These are phyloP conservation scores for Helotiales sp. DNA, from an alignment of 2,329 filamentous ascomycete species.

Conservation along the genomic window DNA sequence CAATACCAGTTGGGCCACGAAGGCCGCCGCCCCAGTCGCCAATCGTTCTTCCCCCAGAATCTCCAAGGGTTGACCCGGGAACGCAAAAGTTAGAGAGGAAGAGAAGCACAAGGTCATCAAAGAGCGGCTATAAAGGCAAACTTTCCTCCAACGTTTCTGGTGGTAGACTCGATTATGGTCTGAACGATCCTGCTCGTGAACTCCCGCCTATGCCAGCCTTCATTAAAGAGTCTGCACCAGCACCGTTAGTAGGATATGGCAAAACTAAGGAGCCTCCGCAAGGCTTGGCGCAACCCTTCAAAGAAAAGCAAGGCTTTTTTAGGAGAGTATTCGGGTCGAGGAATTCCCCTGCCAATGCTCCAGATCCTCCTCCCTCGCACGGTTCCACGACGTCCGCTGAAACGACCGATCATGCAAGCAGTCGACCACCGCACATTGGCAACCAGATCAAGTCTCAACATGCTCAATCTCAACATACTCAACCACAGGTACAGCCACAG, in stretches of 20 bases:
- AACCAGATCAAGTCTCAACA: conserved; percentile 47
- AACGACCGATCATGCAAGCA: conserved; percentile 40
- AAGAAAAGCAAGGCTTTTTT: conserved; percentile 86
- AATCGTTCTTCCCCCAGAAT: conserved; percentile 31
- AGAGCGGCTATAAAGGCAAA: conserved; percentile 36
- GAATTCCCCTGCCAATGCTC: conserved; percentile 40
- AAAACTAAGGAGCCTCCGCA: conserved; percentile 40
- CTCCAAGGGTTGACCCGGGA: conserved; percentile 20
- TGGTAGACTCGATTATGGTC: conserved; percentile 36
- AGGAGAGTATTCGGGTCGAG: conserved; percentile 80
- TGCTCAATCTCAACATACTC: conserved; percentile 28
- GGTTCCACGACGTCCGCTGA: conserved; percentile 40
- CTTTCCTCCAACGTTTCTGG: conserved; percentile 41
- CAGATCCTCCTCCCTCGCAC: conserved; percentile 35
- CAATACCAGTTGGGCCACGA: conserved; percentile 77
- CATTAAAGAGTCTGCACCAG: conserved; percentile 50
- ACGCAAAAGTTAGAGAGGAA: conserved; percentile 50
- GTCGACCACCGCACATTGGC: conserved; percentile 43
- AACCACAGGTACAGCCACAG: conserved; percentile 26
- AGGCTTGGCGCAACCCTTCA: conserved; percentile 49
- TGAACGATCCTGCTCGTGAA: conserved; percentile 31
- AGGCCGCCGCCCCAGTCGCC: conserved; percentile 43
- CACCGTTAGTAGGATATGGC: conserved; percentile 51
- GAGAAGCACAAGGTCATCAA: conserved; percentile 58
- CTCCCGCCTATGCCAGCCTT: conserved; percentile 36